Base-by-base conservation (phyloP, 2,329 filamentous ascomycete species). In the Penicillium hordei region DNA sequence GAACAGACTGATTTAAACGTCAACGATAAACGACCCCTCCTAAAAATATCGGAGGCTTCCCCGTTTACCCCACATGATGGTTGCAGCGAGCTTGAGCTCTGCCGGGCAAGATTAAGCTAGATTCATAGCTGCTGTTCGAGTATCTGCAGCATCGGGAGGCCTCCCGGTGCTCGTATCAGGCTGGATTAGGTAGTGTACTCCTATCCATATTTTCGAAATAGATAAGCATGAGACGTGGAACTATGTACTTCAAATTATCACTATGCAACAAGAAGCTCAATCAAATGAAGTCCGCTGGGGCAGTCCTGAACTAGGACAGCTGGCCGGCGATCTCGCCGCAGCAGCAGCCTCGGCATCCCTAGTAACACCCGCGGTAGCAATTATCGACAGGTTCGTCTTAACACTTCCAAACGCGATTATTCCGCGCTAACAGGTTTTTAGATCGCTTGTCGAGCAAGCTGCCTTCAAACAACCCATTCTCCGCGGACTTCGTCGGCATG, bases 391-490 rank as follows among this genome's bases (percentile, higher is more conserved):
- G 69, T 70, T 34, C 21, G 57, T 58, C 3, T 39, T 2, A 33
- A 33, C 17, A 13, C 17, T 8, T 17, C 10, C n/a, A 38, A 51
- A 29, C 13, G 6, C 17, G 19, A 17, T 7, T 4, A 21, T 7
- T 39, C 5, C 19, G 29, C 8, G 29, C 38, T 44, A 34, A 55
- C 23, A 38, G 27, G 19, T 13, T 13, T 15, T 7, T n/a, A 71
- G 68, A 44, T 59, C 68, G 5, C 52, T 70, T 6, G 67, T 68
- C 3, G 69, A 71, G 48, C 66, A 65, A 48, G 63, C 66, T 1
- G 59, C 65, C 2, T 64, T 58, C 34, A 64, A 67, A 17, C 57
- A 63, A 25, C 60, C 67, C 5, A 55, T 71, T 25, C 51, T 70
- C 8, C 58, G 46, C 4, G 60, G 65, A 13, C 59, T 71, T 4